Conservation (phyloP, 495 filamentous ascomycete genomes). For the Talaromyces wortmannii region DNA sequence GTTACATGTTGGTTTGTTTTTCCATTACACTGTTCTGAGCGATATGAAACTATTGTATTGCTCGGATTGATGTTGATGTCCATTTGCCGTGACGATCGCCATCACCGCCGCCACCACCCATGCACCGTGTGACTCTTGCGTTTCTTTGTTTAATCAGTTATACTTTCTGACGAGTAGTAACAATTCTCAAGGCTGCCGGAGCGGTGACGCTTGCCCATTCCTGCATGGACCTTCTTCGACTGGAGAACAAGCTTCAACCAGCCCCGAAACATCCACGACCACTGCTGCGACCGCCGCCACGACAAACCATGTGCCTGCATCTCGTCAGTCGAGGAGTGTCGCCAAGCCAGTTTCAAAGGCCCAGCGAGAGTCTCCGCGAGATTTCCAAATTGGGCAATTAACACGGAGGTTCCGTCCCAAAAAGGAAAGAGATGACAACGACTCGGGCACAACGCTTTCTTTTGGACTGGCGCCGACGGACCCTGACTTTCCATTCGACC, state of each 20-base stretch:
- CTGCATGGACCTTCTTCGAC: constrained; percentile 18
- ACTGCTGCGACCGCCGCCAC: constrained; percentile 6
- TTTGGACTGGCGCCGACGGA: constrained; percentile 75
- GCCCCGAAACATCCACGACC: constrained; percentile 2
- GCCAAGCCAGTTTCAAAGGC: constrained; percentile 57
- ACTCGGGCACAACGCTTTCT: constrained; percentile 42
- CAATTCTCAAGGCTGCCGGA: constrained; percentile 27
- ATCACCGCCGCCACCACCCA: background rate
- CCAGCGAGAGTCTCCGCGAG: constrained; percentile 61
- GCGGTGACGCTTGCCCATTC: constrained; percentile 33
- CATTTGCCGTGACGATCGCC: too few relatives aligned
- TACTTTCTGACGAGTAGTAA: constrained; percentile 12
- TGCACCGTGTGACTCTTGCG: background rate
- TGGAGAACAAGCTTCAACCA: constrained; percentile 2
- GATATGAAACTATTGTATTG: background rate
- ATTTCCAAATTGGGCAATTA: constrained; percentile 73
- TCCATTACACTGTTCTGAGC: constrained; percentile 1
- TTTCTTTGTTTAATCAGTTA: background rate
- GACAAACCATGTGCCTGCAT: background rate
- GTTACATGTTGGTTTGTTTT: background rate
- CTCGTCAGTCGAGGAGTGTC: constrained; percentile 16
- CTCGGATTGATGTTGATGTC: too few relatives aligned
- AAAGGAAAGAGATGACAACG: constrained; percentile 35
- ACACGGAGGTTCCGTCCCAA: constrained; percentile 61
- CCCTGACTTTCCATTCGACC: constrained; percentile 78